Conservation (phyloP, 1,284 basidiomycete genomes). For the Austroboletus rostrupii region DNA sequence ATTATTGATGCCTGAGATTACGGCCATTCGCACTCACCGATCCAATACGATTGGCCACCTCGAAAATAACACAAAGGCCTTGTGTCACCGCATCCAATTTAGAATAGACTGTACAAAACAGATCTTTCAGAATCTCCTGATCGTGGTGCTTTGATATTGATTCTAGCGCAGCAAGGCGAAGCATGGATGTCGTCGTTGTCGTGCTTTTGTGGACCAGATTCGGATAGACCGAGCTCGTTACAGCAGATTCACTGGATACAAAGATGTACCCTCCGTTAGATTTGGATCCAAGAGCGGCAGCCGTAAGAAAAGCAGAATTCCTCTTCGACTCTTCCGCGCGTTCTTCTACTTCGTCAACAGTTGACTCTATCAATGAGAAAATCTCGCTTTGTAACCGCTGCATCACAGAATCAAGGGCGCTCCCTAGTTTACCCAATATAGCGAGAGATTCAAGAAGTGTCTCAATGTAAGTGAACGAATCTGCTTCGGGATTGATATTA, state of each 20-base stretch:
- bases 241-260: slow-evolving; percentile 31
- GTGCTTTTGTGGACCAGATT: slow-evolving; percentile 14
- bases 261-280: slow-evolving; percentile 55
- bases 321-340: slow-evolving; percentile 72
- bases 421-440: slow-evolving; percentile 85
- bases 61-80: slow-evolving; percentile 87
- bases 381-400: slow-evolving; percentile 87
- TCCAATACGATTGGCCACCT: slow-evolving; percentile 85
- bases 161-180: slow-evolving; percentile 78
- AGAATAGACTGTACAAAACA: slow-evolving; percentile 98
- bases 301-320: slow-evolving; percentile 41
- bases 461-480: slow-evolving; percentile 94
- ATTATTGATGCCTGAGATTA: slow-evolving; percentile 1
- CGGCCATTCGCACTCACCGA: slow-evolving; percentile 53
- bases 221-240: slow-evolving; percentile 6
- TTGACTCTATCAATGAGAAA: slow-evolving; percentile 81
- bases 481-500: slow-evolving; percentile 76
- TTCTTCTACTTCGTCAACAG: slow-evolving; percentile 89
- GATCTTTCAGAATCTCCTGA: slow-evolving; percentile 83
- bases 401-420: slow-evolving; percentile 78
- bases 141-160: slow-evolving; percentile 71
- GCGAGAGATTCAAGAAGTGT: slow-evolving; percentile 90
- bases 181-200: slow-evolving; percentile 40
- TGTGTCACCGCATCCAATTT: slow-evolving; percentile 96
- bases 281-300: slow-evolving; percentile 25